Base-by-base conservation (phyloP, 768 basidiomycete genomes). In the Collybia mongolica region DNA sequence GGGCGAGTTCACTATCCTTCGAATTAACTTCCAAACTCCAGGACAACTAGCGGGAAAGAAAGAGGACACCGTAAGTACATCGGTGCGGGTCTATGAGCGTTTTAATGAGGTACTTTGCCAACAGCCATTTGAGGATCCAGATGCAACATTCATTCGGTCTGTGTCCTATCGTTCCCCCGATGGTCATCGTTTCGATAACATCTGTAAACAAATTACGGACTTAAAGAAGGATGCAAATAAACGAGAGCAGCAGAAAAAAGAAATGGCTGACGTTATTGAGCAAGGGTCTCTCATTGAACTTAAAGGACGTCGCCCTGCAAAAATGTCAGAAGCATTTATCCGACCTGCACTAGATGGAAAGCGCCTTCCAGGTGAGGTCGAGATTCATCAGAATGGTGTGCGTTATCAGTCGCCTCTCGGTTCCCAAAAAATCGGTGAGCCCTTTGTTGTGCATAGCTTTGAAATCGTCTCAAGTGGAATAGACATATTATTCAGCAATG, bases 21-120 rank as follows among this genome's bases (percentile, higher is more conserved):
- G 97, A 2, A 93, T 99, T 68, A 98, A 98, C 70, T 98, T 98
- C 73, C 94, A 98, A 67, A 97, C 96, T 0, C 97, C 97, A 9
- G 97, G 97, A 43, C 94, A 98, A 62, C 83, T 98, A 20, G 89
- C 93, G 0, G 96, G 97, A 22, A 98, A 96, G 75, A 98, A 99
- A 71, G 97, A 99, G 65, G 97, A 98, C 56, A 98, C 93, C 53
- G 93, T 94, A 54, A 60, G 70, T 61, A 22, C 2, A 18, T 54
- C 28, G 19, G 45, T 41, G 24, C 17, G 11, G 11, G 32, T 32
- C 11, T 32, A 9, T 9, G 11, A 3, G 11, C 5, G 11, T 32
- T 32, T 12, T 9, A 9, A 32, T 32, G 11, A 32, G 11, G 14
- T 26, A 32, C 11, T 6, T 3, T 32, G 9, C 32, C 32, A 9